Conservation (phyloP, 306 rosid genomes). For the Malus asiatica region DNA sequence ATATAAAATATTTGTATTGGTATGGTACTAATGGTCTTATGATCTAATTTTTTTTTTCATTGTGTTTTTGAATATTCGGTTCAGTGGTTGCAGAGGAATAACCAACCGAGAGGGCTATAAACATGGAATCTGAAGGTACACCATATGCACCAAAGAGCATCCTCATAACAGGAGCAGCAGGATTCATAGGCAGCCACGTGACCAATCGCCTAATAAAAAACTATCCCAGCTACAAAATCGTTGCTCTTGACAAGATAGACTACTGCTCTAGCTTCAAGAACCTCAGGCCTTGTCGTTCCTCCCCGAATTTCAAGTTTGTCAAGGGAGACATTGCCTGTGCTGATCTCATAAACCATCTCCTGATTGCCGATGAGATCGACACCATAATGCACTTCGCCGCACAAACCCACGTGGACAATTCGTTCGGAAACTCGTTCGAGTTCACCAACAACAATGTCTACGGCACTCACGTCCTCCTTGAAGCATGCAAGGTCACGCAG, state of each 20-base stretch:
- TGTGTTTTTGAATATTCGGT: not conserved
- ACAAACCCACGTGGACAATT: constrained; percentile 72
- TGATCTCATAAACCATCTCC: constrained; percentile 50
- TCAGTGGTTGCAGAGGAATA: not conserved
- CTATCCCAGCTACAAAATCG: constrained; percentile 49
- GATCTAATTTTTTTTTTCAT: not conserved
- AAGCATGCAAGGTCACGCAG: constrained; percentile 52
- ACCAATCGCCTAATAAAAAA: constrained; percentile 42
- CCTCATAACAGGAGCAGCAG: constrained; percentile 68
- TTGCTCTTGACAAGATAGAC: constrained; percentile 66
- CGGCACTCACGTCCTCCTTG: constrained; percentile 72
- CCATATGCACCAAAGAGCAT: constrained; percentile 53
- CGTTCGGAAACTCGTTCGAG: constrained; percentile 67
- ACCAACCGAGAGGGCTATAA: constrained; percentile 10
- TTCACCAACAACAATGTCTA: constrained; percentile 70
- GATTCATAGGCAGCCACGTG: constrained; percentile 73
- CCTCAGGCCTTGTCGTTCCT: constrained; percentile 30
- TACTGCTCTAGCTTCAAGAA: constrained; percentile 63
- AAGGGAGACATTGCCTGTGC: constrained; percentile 55
- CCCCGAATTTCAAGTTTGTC: constrained; percentile 56
- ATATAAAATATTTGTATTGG: not conserved
- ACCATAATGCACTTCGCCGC: constrained; percentile 80
- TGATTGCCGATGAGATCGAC: constrained; percentile 56
- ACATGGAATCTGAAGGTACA: constrained; percentile 24
- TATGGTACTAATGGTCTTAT: not conserved